Conservation (phyloP, 495 filamentous ascomycete genomes). For the Xylaria cubensis region DNA sequence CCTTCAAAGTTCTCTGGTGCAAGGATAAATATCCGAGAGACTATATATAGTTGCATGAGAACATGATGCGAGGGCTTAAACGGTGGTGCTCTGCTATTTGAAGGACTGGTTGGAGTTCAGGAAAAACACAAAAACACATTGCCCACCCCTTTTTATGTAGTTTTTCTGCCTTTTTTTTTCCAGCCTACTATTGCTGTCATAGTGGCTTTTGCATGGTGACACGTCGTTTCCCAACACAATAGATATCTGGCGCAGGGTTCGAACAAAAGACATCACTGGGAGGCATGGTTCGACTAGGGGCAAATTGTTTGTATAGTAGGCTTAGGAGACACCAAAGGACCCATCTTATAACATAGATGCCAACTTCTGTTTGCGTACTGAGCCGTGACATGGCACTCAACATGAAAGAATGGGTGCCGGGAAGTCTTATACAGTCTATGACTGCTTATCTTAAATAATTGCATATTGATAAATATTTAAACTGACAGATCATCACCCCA, state of each 20-base stretch:
- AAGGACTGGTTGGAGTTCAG: conserved; percentile 12
- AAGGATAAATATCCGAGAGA: neutral
- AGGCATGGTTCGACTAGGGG: conserved; percentile 8
- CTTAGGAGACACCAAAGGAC: neutral
- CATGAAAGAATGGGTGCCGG: neutral
- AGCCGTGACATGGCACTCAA: neutral
- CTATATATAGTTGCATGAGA: conserved; percentile 18
- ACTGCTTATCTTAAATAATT: neutral
- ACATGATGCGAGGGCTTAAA: conserved; percentile 12
- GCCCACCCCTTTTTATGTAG: conserved; percentile 9
- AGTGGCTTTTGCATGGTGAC: conserved; percentile 7
- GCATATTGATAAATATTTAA: conserved; percentile 30
- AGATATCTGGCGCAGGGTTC: conserved; percentile 20
- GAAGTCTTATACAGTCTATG: neutral
- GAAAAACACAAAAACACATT: conserved; percentile 5
- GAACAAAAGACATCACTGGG: conserved; percentile 8
- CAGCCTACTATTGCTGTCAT: neutral
- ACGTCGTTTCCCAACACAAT: conserved; percentile 9
- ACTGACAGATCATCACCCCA: conserved; percentile 53
- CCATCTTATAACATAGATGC: neutral
- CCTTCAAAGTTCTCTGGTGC: neutral
- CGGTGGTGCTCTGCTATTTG: neutral
- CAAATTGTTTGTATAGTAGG: conserved; percentile 24
- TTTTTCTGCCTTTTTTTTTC: neutral
- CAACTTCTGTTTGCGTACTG: neutral